Evolutionary conservation across 1,139 yeast genomes (phyloP), one percentile per base, ranked within the genome.

Genomic region (Cylindricascospora bacillispora): DNA sequence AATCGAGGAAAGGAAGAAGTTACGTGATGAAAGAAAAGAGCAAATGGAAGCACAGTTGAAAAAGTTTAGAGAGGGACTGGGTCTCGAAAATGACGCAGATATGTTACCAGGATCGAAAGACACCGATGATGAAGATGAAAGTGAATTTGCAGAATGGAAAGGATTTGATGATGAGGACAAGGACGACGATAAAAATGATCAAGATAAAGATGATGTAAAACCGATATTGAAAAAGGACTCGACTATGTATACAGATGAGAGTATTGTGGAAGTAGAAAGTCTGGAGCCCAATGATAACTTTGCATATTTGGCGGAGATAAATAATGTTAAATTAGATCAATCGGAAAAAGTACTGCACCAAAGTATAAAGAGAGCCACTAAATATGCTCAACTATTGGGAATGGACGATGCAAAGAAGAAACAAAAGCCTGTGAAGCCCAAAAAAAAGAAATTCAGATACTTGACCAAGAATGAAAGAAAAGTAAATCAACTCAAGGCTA

Each of bases 401-500:
- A 52, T 54, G 36, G 57, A 52, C 9, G 49, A 45, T 17, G 65
- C 50, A 13, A 43, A 45, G 24, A 46, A 54, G 28, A 52, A 53
- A 22, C 55, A 57, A 29, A 50, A 47, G 28, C 10, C 21, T 7
- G 7, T 10, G 10, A 64, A 65, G 45, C 59, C 56, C 36, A 67
- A 63, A 52, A 78, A 78, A 67, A 81, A 79, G 68, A 83, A 82
- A 65, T 82, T 83, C 49, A 71, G 95, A 56, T 86, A 86, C 49
- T 64, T 83, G 54, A 69, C 89, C 31, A 81, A 81, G 55, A 63
- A 67, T 12, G 94, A 82, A 54, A 68, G 95, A 58, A 72, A 71
- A 47, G 68, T 63, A 18, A 79, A 79, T 43, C 70, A 67, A 35
- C 54, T 70, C 36, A 82, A 80, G 57, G 82, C 61, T 4, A 47